These are phyloP conservation scores for Saraca asoca DNA, from an alignment of 331 rosid genomes.

Conservation along the genomic window DNA sequence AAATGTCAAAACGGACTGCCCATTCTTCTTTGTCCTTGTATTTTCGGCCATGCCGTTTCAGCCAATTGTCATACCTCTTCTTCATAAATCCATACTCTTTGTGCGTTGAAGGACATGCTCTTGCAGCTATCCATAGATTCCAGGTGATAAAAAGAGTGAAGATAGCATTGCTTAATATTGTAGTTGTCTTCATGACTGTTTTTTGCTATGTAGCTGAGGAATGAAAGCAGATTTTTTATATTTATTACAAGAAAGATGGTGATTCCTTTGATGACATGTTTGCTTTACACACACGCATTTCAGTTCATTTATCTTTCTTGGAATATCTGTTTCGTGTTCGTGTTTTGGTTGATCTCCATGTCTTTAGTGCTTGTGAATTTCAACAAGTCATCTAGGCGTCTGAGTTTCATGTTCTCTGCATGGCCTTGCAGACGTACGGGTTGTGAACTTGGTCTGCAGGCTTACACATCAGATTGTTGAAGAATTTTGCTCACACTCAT, in stretches of 20 bases:
- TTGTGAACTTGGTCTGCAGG: not conserved
- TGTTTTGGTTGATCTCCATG: slow-evolving; percentile 35
- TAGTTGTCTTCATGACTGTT: slow-evolving; percentile 48
- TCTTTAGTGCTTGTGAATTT: slow-evolving; percentile 42
- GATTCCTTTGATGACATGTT: slow-evolving; percentile 23
- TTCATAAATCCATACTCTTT: slow-evolving; percentile 36
- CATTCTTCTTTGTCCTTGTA: slow-evolving; percentile 49
- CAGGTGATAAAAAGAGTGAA: slow-evolving; percentile 40
- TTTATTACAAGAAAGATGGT: not conserved
- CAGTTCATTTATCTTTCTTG: slow-evolving; percentile 19
- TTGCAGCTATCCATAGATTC: slow-evolving; percentile 42
- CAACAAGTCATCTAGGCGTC: slow-evolving; percentile 35
- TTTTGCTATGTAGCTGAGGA: slow-evolving; percentile 23
- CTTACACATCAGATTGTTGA: too few relatives aligned
- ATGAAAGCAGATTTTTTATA: slow-evolving; percentile 19
- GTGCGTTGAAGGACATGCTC: slow-evolving; percentile 28
- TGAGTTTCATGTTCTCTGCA: slow-evolving; percentile 28
- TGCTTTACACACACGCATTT: slow-evolving; percentile 20
- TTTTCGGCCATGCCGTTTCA: slow-evolving; percentile 35
- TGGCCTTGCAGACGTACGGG: slow-evolving; percentile 28
- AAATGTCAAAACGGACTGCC: slow-evolving; percentile 56
- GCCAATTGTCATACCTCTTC: slow-evolving; percentile 61
- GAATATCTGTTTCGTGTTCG: slow-evolving; percentile 8
- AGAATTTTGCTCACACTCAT: too few relatives aligned
- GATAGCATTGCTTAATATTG: slow-evolving; percentile 28